Percentiles rank a stretch among this genome's conserved stretches.
These are phyloP conservation scores for Nigrospora sphaerica DNA, from an alignment of 2,329 filamentous ascomycete genomes.

Conservation along the genomic window DNA sequence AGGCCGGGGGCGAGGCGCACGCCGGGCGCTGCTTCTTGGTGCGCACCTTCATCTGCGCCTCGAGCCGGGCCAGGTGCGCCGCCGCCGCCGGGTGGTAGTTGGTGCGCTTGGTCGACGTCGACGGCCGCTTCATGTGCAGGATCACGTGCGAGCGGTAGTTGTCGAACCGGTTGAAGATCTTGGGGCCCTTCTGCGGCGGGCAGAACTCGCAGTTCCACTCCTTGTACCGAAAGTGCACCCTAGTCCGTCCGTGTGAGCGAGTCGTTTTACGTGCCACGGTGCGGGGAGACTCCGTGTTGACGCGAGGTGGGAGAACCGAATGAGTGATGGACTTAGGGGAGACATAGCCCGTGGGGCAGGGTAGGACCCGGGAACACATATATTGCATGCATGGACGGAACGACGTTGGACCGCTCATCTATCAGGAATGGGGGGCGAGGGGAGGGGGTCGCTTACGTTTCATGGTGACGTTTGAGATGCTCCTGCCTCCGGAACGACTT, in stretches of 20 bases:
- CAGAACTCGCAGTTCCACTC: too few species aligned
- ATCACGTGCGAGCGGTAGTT: slow-evolving; percentile 30
- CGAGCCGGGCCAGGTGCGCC: slow-evolving; percentile 7
- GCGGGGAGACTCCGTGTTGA: neutral
- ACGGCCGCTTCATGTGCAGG: slow-evolving; percentile 22
- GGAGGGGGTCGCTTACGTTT: slow-evolving; percentile 17
- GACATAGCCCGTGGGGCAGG: too few species aligned
- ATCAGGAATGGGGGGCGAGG: too few species aligned
- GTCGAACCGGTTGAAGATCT: slow-evolving; percentile 28
- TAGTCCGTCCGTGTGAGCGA: neutral
- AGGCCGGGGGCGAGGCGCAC: too few species aligned
- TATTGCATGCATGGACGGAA: too few species aligned
- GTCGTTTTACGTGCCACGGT: neutral
- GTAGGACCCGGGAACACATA: too few species aligned
- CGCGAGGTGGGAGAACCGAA: neutral
- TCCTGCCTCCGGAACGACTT: slow-evolving; percentile 44
- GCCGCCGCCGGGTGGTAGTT: slow-evolving; percentile 18
- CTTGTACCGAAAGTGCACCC: neutral
- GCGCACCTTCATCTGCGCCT: slow-evolving; percentile 11
- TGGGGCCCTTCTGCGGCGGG: slow-evolving; percentile 11
- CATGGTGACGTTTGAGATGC: slow-evolving; percentile 48
- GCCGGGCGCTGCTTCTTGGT: slow-evolving; percentile 8
- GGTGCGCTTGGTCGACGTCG: slow-evolving; percentile 23
- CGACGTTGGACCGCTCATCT: too few species aligned
- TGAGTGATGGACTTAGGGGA: too few species aligned